Evolutionary conservation across 2,329 filamentous ascomycete genomes (phyloP), one percentile per base, ranked within the genome.

Genomic region (Alternaria sp.): DNA sequence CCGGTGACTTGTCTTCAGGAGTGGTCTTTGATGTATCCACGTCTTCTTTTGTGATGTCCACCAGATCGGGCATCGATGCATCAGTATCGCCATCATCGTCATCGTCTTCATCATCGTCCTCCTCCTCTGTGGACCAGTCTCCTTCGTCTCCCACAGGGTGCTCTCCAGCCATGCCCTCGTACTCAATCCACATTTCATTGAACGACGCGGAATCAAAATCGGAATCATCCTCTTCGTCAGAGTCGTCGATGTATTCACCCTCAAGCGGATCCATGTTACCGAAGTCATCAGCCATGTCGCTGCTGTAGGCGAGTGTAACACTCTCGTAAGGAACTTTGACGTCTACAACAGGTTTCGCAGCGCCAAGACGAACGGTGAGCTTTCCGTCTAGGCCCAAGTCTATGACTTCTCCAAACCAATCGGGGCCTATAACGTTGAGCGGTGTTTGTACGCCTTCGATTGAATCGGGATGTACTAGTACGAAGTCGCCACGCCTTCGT

Each of bases 371-470:
- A 28, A 89, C 79, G 0, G 81, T 83, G 9, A 87, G 71, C 7
- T 77, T 78, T 2, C 87, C 87, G 67, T 88, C 84, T 4, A 84
- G 69, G 12, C 81, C 80, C 3, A 86, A 76, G 48, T 85, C 83
- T 20, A 87, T 78, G 3, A 89, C 81, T 67, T 87, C 84, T 18
- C 86, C 87, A 55, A 88, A 78, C 83, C 86, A 88, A 38, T 83
- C 79, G 7, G 77, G 72, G 0, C 68, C 70, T 36, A 57, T 56
- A 34, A 71, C 57, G 18, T 68, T 64, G 8, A 47, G 60, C 16
- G 68, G 63, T 7, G 56, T 39, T 34, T 54, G 56, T 8, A 55
- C 26, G 3, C 57, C 49, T 51, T 71, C 54, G 38, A 68, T 62
- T 8, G 64, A 61, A n/a, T 67, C 59, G 3, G 71, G 68, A 59